Evolutionary conservation across 2,329 filamentous ascomycete genomes (phyloP), one percentile per base, ranked within the genome.

Genomic region (Ustulina deusta): DNA sequence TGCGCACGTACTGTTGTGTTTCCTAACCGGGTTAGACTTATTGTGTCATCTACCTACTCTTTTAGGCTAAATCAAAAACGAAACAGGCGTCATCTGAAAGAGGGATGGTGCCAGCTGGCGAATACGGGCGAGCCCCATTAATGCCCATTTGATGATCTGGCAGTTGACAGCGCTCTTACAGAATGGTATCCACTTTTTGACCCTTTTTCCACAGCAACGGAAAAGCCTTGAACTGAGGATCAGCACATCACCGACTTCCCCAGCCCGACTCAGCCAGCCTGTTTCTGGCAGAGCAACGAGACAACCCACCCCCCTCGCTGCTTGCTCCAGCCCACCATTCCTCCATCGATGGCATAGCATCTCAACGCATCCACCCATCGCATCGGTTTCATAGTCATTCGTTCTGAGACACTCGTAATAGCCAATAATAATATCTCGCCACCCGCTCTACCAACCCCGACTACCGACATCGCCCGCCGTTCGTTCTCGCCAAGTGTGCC

Each of bases 241-340:
- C 34, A 52, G 29, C 44, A n/a, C 44, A 54, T 61, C 66, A 44
- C 65, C 61, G 61, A 60, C 61, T 61, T 40, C 49, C 63, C 51
- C 68, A 61, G 54, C 62, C 66, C 63, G 59, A 66, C 42, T 42
- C 57, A 59, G 49, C 38, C 60, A 52, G 29, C 66, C 64, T 42
- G 66, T 61, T 46, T 71, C 63, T 72, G 70, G 70, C 69, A 59
- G 66, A 71, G 70, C 69, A 71, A 72, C 70, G 57, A 72, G 68
- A 69, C 51, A 62, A 34, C 42, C 64, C 42, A 51, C 55, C 67
- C 38, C 38, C 58, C 59, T 60, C 62, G 48, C 57, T 61, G 58
- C 42, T 54, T 59, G 54, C 38, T 58, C 27, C 56, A 64, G 59
- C 68, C 63, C 54, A 32, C 70, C 61, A 51, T 25, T 32, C 48